Percentiles rank a stretch among this genome's conserved stretches.
Conservation (phyloP, 768 basidiomycete species). For the Boletus speciosus region DNA sequence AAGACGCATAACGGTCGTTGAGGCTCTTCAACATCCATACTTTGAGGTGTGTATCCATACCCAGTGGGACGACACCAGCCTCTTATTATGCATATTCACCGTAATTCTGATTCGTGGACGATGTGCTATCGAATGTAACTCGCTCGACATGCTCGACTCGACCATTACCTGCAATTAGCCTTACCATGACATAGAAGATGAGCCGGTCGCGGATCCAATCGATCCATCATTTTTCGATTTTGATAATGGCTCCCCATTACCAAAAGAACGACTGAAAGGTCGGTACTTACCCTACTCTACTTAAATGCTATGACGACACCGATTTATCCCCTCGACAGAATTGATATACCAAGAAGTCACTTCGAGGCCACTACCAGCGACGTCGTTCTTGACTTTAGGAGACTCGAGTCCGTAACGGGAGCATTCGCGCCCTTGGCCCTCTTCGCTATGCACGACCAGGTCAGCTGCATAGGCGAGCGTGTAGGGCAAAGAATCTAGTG, state of each 20-base stretch:
- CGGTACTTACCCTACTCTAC: not conserved
- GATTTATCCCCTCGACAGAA: conserved; percentile 14
- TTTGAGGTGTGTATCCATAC: conserved; percentile 52
- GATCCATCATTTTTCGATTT: conserved; percentile 83
- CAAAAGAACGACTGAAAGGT: conserved; percentile 73
- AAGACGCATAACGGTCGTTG: conserved; percentile 81
- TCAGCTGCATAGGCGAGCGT: not conserved
- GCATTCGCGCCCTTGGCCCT: not conserved
- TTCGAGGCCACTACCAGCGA: conserved; percentile 10
- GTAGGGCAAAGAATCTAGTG: not conserved
- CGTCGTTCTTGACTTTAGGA: conserved; percentile 14
- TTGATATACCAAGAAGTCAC: conserved; percentile 54
- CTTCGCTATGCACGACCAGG: not conserved
- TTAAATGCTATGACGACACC: not conserved
- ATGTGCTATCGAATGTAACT: not conserved
- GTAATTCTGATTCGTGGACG: not conserved
- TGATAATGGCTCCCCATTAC: conserved; percentile 60
- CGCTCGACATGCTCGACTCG: not conserved
- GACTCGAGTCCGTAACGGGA: conserved; percentile 11
- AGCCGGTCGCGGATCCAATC: conserved; percentile 74
- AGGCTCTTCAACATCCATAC: conserved; percentile 88
- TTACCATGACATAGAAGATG: conserved; percentile 87
- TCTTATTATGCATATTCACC: not conserved
- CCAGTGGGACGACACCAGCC: not conserved
- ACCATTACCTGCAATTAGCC: conserved; percentile 44